Conservation (phyloP, 768 basidiomycete species). For the Boletus pseudopeckii region DNA sequence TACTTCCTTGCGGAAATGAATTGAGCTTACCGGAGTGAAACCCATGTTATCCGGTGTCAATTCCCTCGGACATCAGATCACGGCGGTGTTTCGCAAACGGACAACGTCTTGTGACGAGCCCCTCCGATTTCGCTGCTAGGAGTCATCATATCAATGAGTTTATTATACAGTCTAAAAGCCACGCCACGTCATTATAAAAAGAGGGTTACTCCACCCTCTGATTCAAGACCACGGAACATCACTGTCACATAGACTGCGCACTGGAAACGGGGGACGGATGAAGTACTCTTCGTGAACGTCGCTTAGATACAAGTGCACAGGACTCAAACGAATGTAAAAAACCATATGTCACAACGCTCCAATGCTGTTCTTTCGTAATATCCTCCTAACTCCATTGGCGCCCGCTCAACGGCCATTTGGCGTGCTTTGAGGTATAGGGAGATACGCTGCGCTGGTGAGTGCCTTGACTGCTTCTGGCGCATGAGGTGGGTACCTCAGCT, state of each 20-base stretch:
- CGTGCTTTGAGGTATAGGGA: slow-evolving; percentile 17
- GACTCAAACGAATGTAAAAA: not conserved
- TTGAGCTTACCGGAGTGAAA: not conserved
- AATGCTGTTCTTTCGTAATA: not conserved
- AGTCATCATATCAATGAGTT: not conserved
- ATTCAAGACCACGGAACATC: too few relatives aligned
- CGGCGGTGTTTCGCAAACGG: not conserved
- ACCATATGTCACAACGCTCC: too few relatives aligned
- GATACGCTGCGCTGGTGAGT: slow-evolving; percentile 4
- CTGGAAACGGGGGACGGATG: slow-evolving; percentile 6
- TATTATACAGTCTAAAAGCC: not conserved
- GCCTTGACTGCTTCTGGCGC: slow-evolving; percentile 14
- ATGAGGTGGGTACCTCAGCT: slow-evolving; percentile 25
- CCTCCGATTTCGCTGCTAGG: too few relatives aligned
- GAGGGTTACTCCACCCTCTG: not conserved
- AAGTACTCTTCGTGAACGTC: not conserved
- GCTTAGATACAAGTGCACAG: not conserved
- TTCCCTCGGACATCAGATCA: not conserved
- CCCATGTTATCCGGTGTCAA: not conserved
- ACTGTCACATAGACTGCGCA: not conserved
- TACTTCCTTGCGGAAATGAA: not conserved
- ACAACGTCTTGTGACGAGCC: not conserved
- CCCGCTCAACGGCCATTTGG: not conserved
- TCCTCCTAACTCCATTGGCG: not conserved
- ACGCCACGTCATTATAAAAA: not conserved